phyloP scores from a whole-genome alignment of 345 rosid genomes.

The Brassica juncea region DNA sequence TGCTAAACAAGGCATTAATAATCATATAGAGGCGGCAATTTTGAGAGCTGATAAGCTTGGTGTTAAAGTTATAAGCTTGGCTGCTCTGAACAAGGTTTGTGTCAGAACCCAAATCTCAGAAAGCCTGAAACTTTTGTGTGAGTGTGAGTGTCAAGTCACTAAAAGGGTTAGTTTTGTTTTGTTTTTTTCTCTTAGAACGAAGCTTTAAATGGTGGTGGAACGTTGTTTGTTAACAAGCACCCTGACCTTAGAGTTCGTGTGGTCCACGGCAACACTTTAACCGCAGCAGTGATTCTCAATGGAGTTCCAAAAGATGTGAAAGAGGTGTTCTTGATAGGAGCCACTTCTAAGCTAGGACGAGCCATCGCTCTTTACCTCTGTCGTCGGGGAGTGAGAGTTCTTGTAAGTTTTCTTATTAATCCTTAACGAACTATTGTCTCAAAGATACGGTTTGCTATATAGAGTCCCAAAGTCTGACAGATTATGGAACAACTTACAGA shows the following conservation, averaged over 20 bases:
- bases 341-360: constrained; percentile 98
- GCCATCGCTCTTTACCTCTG: constrained; percentile 96
- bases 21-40: constrained; percentile 78
- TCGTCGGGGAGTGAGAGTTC: constrained; percentile 71
- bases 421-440: not conserved
- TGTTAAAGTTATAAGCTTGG: constrained; percentile 92
- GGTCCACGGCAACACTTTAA: constrained; percentile 97
- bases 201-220: constrained; percentile 94
- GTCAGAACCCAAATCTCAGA: not conserved
- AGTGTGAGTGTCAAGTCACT: not conserved
- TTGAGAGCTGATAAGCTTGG: constrained; percentile 78
- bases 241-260: constrained; percentile 78
- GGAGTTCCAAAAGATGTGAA: constrained; percentile 69
- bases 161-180: not conserved
- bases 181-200: constrained; percentile 59
- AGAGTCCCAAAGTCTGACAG: not conserved
- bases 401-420: constrained; percentile 51
- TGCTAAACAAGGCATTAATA: constrained; percentile 80
- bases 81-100: constrained; percentile 58
- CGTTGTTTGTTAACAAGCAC: constrained; percentile 80
- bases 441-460: too few species aligned
- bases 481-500: constrained; percentile 46
- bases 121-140: not conserved
- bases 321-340: constrained; percentile 92
- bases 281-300: constrained; percentile 91